These are phyloP conservation scores for Eremothecium coryli DNA, from an alignment of 1,139 yeast species.

Conservation along the genomic window DNA sequence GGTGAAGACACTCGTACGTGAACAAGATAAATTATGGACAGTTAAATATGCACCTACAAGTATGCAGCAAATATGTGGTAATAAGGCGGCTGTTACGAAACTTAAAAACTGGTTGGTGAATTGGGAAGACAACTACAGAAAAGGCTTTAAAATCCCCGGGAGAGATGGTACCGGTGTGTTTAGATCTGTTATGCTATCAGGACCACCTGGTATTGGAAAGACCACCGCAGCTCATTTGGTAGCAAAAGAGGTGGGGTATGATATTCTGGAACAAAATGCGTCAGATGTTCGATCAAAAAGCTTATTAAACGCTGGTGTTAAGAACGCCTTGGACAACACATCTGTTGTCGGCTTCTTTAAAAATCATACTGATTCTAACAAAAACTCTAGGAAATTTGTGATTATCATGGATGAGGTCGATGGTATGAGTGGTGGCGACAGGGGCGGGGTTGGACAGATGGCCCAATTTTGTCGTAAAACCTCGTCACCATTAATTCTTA, in stretches of 20 bases:
- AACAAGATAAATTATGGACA: constrained; percentile 72
- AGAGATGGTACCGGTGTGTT: constrained; percentile 54
- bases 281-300: constrained; percentile 86
- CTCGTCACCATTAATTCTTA: constrained; percentile 79
- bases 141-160: constrained; percentile 49
- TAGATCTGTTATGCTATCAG: constrained; percentile 78
- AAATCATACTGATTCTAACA: constrained; percentile 27
- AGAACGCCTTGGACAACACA: constrained; percentile 66
- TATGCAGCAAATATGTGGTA: constrained; percentile 78
- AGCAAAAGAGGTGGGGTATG: constrained; percentile 60
- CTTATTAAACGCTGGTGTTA: constrained; percentile 56
- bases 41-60: constrained; percentile 81
- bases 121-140: constrained; percentile 57
- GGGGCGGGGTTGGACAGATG: constrained; percentile 96
- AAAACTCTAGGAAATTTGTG: constrained; percentile 49
- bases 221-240: constrained; percentile 73
- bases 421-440: constrained; percentile 98
- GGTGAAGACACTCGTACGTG: constrained; percentile 21
- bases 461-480: constrained; percentile 82
- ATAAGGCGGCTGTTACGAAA: constrained; percentile 63
- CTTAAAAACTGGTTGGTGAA: constrained; percentile 64
- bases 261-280: constrained; percentile 68
- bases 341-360: constrained; percentile 75
- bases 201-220: constrained; percentile 81
- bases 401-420: constrained; percentile 98